phyloP scores from a whole-genome alignment of 1,284 basidiomycete genomes.

The Puccinia sorghi region DNA sequence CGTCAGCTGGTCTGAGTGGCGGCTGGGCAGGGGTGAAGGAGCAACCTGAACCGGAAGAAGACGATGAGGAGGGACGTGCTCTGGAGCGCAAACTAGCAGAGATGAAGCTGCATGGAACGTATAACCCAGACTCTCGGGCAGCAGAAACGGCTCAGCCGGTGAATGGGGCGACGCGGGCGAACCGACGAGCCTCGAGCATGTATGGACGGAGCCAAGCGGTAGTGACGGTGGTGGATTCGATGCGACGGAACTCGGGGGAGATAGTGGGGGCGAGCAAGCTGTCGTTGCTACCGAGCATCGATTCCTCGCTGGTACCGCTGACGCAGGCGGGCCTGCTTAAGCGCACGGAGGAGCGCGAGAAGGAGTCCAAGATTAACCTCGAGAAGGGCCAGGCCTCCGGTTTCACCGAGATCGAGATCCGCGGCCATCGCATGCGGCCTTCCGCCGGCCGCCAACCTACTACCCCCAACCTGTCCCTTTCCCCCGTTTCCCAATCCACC shows the following conservation, averaged over 20 bases:
- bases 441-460: conserved; percentile 12
- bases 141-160: conserved; percentile 3
- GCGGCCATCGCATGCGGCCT: conserved; percentile 40
- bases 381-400: conserved; percentile 70
- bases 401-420: conserved; percentile 68
- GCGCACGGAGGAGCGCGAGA: conserved; percentile 75
- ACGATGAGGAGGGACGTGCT: conserved; percentile 81
- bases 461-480: conserved; percentile 21
- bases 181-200: conserved; percentile 60
- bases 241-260: conserved; percentile 56
- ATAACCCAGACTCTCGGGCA: neutral
- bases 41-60: conserved; percentile 64
- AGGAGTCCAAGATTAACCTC: conserved; percentile 70
- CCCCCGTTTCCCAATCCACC: neutral
- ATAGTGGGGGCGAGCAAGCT: conserved; percentile 54
- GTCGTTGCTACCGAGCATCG: conserved; percentile 52
- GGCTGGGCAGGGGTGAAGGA: conserved; percentile 61
- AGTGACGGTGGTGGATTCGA: conserved; percentile 54
- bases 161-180: conserved; percentile 60
- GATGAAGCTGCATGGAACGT: conserved; percentile 79
- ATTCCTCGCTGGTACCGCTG: conserved; percentile 67
- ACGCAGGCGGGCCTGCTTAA: conserved; percentile 72
- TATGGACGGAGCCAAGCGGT: conserved; percentile 53
- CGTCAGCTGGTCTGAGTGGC: conserved; percentile 67
- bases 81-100: conserved; percentile 79